phyloP scores from a whole-genome alignment of 2,329 filamentous ascomycete genomes.

The Claviceps sp. region DNA sequence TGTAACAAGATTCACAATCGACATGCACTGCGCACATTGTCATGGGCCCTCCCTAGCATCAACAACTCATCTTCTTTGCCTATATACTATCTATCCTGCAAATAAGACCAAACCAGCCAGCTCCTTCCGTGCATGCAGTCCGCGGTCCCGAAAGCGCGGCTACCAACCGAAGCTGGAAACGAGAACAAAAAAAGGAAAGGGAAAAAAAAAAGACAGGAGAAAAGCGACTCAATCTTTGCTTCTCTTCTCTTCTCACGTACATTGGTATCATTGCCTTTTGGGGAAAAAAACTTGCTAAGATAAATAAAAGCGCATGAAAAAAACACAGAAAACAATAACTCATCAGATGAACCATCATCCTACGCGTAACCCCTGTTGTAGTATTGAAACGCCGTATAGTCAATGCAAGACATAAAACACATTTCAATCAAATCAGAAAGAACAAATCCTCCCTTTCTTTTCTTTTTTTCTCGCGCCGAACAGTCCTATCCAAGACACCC shows the following conservation, averaged over 20 bases:
- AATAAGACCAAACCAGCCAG: background rate
- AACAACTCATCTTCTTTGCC: background rate
- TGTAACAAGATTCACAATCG: too few species aligned
- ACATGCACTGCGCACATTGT: background rate
- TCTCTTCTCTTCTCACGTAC: background rate
- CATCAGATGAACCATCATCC: background rate
- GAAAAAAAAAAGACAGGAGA: background rate
- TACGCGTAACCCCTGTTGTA: background rate
- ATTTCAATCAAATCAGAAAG: too few species aligned
- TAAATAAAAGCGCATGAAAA: background rate
- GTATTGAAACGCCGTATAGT: background rate
- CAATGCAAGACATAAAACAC: background rate
- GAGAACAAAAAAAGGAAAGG: background rate
- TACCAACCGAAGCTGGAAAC: background rate
- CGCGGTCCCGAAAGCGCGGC: background rate
- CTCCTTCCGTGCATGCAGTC: background rate
- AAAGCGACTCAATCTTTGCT: background rate
- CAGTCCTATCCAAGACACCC: background rate
- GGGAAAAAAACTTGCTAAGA: background rate
- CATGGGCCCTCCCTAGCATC: background rate
- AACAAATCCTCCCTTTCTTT: background rate
- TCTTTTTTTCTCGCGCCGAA: background rate
- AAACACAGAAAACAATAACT: background rate
- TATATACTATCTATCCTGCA: background rate
- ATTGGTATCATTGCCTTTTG: background rate